Base-by-base conservation (phyloP, 305 asterid genomes). In the Rubia tinctorum region DNA sequence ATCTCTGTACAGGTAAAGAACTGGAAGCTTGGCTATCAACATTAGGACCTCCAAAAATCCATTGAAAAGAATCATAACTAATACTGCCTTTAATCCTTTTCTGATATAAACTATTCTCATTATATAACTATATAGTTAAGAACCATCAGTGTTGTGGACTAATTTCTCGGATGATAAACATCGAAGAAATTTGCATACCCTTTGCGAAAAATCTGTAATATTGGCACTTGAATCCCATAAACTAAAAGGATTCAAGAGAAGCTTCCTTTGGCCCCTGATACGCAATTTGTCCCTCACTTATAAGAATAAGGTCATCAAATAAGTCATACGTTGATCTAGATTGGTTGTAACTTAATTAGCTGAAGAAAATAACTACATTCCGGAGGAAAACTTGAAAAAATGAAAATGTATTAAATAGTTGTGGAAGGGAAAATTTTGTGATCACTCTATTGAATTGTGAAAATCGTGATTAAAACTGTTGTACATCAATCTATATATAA, bases 341-440 rank as follows among this genome's bases (percentile, higher is more conserved):
- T 96, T 89, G 98, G 97, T 83, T 93, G 98, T 78, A 91, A 91
- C 73, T n/a, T n/a, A n/a, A n/a, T n/a, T n/a, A n/a, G n/a, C n/a
- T n/a, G n/a, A n/a, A n/a, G n/a, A n/a, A n/a, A n/a, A n/a, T n/a
- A n/a, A n/a, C n/a, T n/a, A n/a, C n/a, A n/a, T n/a, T n/a, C n/a
- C n/a, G n/a, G n/a, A n/a, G n/a, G n/a, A n/a, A n/a, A n/a, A n/a
- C n/a, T n/a, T n/a, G n/a, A n/a, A n/a, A n/a, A n/a, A n/a, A n/a
- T n/a, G n/a, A n/a, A n/a, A n/a, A n/a, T n/a, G n/a, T n/a, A n/a
- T n/a, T n/a, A n/a, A n/a, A n/a, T n/a, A n/a, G n/a, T n/a, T n/a
- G n/a, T n/a, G n/a, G n/a, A n/a, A n/a, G n/a, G n/a, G n/a, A n/a
- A n/a, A n/a, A n/a, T n/a, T n/a, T n/a, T n/a, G n/a, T n/a, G n/a